Evolutionary conservation across 2,329 filamentous ascomycete genomes (phyloP).

Genomic region (Xylariaceae sp.): DNA sequence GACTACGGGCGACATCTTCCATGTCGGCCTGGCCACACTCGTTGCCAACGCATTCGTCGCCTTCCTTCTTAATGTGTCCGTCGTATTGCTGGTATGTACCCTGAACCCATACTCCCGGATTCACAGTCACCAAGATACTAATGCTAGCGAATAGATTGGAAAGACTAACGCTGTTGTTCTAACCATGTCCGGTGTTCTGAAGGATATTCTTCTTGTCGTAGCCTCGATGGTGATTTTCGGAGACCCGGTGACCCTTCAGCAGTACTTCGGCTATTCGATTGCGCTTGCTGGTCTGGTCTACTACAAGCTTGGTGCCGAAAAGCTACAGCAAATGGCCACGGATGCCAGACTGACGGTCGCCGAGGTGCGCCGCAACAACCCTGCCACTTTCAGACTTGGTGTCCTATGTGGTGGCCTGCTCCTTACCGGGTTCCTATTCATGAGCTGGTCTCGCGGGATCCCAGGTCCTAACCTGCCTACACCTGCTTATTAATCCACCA

Average conservation of each 20-base stretch:
- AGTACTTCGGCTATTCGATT: slow-evolving; percentile 67
- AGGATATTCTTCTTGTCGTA: slow-evolving; percentile 66
- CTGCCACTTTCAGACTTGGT: slow-evolving; percentile 23
- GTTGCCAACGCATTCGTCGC: slow-evolving; percentile 71
- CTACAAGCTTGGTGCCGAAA: slow-evolving; percentile 31
- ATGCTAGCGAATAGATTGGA: slow-evolving; percentile 46
- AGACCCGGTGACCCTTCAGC: slow-evolving; percentile 59
- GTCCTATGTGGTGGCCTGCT: slow-evolving; percentile 21
- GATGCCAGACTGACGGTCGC: slow-evolving; percentile 21
- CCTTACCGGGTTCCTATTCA: slow-evolving; percentile 18
- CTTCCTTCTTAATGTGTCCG: slow-evolving; percentile 77
- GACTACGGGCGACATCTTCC: slow-evolving; percentile 60
- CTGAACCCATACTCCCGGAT: not conserved
- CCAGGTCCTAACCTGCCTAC: slow-evolving; percentile 18
- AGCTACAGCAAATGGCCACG: slow-evolving; percentile 27
- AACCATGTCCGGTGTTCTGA: slow-evolving; percentile 67
- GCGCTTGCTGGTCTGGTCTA: slow-evolving; percentile 40
- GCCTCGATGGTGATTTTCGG: slow-evolving; percentile 65
- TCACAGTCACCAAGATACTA: not conserved
- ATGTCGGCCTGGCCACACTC: slow-evolving; percentile 61
- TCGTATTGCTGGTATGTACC: slow-evolving; percentile 71
- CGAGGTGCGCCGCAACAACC: slow-evolving; percentile 24
- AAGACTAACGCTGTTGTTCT: slow-evolving; percentile 71
- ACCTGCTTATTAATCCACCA: slow-evolving; percentile 10
- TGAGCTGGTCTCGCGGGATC: slow-evolving; percentile 22